A percentile compares a stretch with the other conserved stretches of the same genome.
Evolutionary conservation across 768 basidiomycete species (phyloP).

Genomic region (Leccinum variicolor): DNA sequence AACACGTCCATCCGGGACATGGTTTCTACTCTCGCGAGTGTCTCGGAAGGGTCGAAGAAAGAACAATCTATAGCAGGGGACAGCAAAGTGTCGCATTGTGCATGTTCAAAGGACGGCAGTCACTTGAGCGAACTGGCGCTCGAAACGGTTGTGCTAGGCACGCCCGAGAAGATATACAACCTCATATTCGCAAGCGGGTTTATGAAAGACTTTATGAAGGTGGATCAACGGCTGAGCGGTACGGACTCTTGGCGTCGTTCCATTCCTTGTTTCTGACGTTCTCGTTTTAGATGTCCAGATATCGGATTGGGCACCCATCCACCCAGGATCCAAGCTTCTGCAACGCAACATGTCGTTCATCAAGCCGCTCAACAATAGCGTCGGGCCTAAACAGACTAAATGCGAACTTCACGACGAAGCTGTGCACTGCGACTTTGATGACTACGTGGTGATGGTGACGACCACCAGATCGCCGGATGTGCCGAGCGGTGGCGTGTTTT

Average conservation of each 20-base stretch:
- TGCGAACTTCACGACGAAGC: constrained; percentile 93
- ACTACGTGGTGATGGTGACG: constrained; percentile 78
- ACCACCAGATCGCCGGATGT: constrained; percentile 94
- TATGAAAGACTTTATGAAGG: constrained; percentile 88
- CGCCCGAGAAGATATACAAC: constrained; percentile 94
- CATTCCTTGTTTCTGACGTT: not conserved
- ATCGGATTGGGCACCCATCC: constrained; percentile 85
- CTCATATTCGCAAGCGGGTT: constrained; percentile 96
- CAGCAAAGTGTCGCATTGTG: constrained; percentile 66
- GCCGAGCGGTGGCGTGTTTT: constrained; percentile 88
- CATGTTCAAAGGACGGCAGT: constrained; percentile 63
- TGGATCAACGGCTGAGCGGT: constrained; percentile 90
- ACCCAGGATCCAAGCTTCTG: constrained; percentile 62
- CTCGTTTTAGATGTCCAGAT: constrained; percentile 78
- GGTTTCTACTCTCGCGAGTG: constrained; percentile 13
- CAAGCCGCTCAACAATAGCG: constrained; percentile 81
- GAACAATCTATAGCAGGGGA: constrained; percentile 7
- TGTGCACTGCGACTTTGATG: constrained; percentile 75
- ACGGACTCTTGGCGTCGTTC: constrained; percentile 22
- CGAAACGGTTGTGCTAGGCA: constrained; percentile 79
- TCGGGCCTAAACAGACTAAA: constrained; percentile 94
- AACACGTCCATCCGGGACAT: constrained; percentile 18
- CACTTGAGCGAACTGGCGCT: constrained; percentile 75
- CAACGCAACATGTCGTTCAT: constrained; percentile 94
- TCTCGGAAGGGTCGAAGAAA: constrained; percentile 15